Evolutionary conservation across 2,329 filamentous ascomycete species (phyloP).

Genomic region (Alternaria ventricosa): DNA sequence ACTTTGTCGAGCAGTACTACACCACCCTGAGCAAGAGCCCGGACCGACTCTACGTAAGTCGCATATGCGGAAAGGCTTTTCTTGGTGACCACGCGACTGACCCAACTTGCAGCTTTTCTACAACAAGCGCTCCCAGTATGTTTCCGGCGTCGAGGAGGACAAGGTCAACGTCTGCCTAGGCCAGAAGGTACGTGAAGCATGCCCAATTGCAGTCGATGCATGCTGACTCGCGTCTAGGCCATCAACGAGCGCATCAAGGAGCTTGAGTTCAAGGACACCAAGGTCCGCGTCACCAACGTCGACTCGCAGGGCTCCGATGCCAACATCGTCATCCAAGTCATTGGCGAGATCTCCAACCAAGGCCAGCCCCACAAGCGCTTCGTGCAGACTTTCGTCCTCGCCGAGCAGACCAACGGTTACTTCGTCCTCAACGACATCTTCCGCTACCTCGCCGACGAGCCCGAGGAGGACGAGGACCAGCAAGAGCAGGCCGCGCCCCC

Average conservation of each 20-base stretch:
- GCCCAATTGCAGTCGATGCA: neutral
- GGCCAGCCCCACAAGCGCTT: slow-evolving; percentile 91
- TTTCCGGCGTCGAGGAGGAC: slow-evolving; percentile 90
- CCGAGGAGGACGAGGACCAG: slow-evolving; percentile 68
- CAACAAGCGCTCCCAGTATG: slow-evolving; percentile 93
- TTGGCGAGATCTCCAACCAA: slow-evolving; percentile 97
- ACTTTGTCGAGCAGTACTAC: slow-evolving; percentile 99
- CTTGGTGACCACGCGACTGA: slow-evolving; percentile 26
- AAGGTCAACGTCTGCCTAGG: slow-evolving; percentile 85
- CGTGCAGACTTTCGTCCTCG: slow-evolving; percentile 95
- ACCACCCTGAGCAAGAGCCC: slow-evolving; percentile 93
- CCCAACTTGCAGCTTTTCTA: slow-evolving; percentile 74
- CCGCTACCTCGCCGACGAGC: slow-evolving; percentile 86
- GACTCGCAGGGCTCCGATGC: slow-evolving; percentile 92
- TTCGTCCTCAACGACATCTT: slow-evolving; percentile 99
- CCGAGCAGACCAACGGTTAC: slow-evolving; percentile 94
- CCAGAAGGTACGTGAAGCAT: slow-evolving; percentile 70
- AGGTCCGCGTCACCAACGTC: slow-evolving; percentile 97
- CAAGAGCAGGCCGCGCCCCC: slow-evolving; percentile 43
- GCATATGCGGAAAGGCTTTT: neutral
- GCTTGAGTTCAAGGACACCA: slow-evolving; percentile 95
- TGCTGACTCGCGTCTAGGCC: slow-evolving; percentile 60
- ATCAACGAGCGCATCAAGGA: slow-evolving; percentile 95
- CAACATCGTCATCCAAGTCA: slow-evolving; percentile 97
- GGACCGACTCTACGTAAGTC: slow-evolving; percentile 79